phyloP scores from a whole-genome alignment of 768 basidiomycete species.

The Naganishia randhawae region DNA sequence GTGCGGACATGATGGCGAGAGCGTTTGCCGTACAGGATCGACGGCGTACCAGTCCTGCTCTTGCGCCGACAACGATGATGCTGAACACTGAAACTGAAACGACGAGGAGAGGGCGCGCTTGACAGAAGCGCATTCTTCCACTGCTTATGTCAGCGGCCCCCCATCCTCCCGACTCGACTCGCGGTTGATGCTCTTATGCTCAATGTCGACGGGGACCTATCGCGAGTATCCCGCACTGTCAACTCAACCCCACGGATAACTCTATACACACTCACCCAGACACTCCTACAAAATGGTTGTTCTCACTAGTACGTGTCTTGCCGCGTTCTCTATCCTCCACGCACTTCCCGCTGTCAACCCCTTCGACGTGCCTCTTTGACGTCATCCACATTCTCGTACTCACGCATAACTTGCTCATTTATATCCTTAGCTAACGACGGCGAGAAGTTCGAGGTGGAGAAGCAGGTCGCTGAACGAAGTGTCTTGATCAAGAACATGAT shows the following conservation, averaged over 20 bases:
- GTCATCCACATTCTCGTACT: background rate
- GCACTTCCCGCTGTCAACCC: too few relatives aligned
- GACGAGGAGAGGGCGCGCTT: background rate
- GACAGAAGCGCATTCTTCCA: background rate
- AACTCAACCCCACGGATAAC: background rate
- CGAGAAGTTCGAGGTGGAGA: conserved; percentile 88
- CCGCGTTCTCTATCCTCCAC: background rate
- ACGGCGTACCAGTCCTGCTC: too few relatives aligned
- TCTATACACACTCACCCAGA: background rate
- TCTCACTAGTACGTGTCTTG: conserved; percentile 21
- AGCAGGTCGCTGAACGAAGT: conserved; percentile 88
- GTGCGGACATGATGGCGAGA: conserved; percentile 2
- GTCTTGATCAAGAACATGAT: conserved; percentile 99
- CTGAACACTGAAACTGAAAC: background rate
- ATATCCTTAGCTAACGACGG: conserved; percentile 65
- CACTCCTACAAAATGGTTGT: conserved; percentile 23
- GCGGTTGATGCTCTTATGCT: background rate
- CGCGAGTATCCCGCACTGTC: too few relatives aligned
- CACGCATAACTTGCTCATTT: background rate
- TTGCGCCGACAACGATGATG: background rate
- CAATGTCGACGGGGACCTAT: too few relatives aligned
- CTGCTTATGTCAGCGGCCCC: background rate
- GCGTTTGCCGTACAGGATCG: background rate
- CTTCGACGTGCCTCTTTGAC: too few relatives aligned
- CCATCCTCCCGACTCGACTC: background rate